Base-by-base conservation (phyloP, 2,329 filamentous ascomycete genomes). In the Trichoderma simmonsii region DNA sequence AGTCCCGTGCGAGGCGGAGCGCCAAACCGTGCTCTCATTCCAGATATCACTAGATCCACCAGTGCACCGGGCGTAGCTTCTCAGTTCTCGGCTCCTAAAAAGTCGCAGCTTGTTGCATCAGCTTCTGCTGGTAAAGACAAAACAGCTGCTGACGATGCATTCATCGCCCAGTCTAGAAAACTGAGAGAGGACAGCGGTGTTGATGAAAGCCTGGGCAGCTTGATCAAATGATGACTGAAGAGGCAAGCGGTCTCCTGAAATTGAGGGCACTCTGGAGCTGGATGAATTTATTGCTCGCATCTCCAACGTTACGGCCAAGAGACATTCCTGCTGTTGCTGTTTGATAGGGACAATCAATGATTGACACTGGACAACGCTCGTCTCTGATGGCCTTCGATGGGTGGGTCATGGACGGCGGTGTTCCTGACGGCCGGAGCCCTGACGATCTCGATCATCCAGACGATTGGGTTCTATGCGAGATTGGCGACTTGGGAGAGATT, bases 261-360 rank as follows among this genome's bases (percentile, higher is more conserved):
- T 91, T 24, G 83, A 89, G 75, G 88, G 89, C n/a, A 90, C 87
- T 5, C 83, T 88, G 67, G 85, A 85, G 8, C 80, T 94, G 43
- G 88, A 92, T 72, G 88, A 91, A 64, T 94, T 94, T 76, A 86
- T 93, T 66, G 90, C 87, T 3, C 88, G 89, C n/a, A n/a, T n/a
- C 76, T 83, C 86, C 4, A 87, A 89, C 73, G 84, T 87, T 54
- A 84, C 83, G 86, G 86, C 15, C 83, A 85, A 67, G 87, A 90
- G 70, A 89, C 60, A 84, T 91, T 36, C 87, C 89, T 4, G 85
- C 87, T 9, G n/a, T n/a, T n/a, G 87, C 89, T 21, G 84, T 92
- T 1, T 96, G n/a, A 93, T 79, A 88, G 92, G 59, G 93, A 95
- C 77, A 93, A 80, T 93, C 93, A 14, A 99, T 98, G 96, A 91